These are phyloP conservation scores for Phyllosticta paracitricarpa DNA, from an alignment of 2,329 filamentous ascomycete species.

Conservation along the genomic window DNA sequence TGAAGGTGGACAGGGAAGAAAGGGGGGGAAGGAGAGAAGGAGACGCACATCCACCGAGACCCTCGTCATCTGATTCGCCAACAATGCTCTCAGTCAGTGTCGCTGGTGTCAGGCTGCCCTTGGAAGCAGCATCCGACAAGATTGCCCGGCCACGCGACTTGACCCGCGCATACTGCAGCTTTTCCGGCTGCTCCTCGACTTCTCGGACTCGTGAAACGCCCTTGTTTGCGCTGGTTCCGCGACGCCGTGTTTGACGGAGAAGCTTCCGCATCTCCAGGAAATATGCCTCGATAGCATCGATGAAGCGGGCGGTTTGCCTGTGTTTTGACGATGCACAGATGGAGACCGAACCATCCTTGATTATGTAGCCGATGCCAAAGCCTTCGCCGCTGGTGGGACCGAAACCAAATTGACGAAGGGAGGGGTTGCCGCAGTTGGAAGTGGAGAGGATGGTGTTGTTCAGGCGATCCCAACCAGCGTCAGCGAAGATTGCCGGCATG, in stretches of 20 bases:
- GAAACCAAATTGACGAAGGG: slow-evolving; percentile 90
- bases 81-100: slow-evolving; percentile 58
- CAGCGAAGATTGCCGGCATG: slow-evolving; percentile 75
- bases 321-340: slow-evolving; percentile 93
- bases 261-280: slow-evolving; percentile 83
- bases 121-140: slow-evolving; percentile 42
- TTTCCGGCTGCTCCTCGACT: slow-evolving; percentile 38
- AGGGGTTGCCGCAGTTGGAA: slow-evolving; percentile 97
- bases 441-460: slow-evolving; percentile 93
- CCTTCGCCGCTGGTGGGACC: slow-evolving; percentile 88
- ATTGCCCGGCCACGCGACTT: slow-evolving; percentile 70
- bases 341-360: slow-evolving; percentile 84
- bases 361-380: slow-evolving; percentile 97
- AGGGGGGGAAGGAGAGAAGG: slow-evolving; percentile 16
- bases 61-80: slow-evolving; percentile 68
- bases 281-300: slow-evolving; percentile 84
- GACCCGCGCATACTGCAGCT: slow-evolving; percentile 35
- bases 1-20: background rate
- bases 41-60: slow-evolving; percentile 73
- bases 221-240: slow-evolving; percentile 43
- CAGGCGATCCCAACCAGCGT: slow-evolving; percentile 85
- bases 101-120: slow-evolving; percentile 29
- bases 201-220: slow-evolving; percentile 50
- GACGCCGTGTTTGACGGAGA: slow-evolving; percentile 56
- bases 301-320: slow-evolving; percentile 79